Evolutionary conservation across 768 basidiomycete species (phyloP), one percentile per base, ranked within the genome.

Genomic region (Trametes cingulata): DNA sequence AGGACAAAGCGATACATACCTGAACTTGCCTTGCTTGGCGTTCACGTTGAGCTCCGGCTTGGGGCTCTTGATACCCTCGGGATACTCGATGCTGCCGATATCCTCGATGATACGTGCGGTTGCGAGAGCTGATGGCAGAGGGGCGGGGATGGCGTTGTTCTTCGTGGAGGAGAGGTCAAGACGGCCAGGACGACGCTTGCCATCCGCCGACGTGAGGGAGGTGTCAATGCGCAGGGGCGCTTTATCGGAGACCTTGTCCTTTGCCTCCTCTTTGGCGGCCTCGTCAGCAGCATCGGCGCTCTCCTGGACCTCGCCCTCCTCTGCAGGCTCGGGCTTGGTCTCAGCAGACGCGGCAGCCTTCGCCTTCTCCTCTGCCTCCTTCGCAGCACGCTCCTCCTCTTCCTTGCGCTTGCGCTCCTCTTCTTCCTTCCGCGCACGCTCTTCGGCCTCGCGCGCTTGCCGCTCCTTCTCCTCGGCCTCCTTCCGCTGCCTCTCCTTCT

Each of bases 101-200:
- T 96, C 89, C 50, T 90, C 86, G 64, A 99, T 96, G 63, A 86
- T 83, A 52, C 87, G 85, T 37, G 96, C 96, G 10, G 91, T 88
- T 14, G 86, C 85, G 42, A 98, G 77, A 0, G 88, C 85, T 50
- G 86, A 88, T 17, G 82, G 84, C 1, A 82, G 80, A 41, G 83
- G 72, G 7, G 77, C 72, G 20, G 81, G 68, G 46, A 78, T 69
- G 36, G 68, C 69, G 41, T 77, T 70, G 59, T 72, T 77, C 68
- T 78, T 81, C 9, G 87, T 76, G 13, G 73, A 76, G 10, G 83
- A 78, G 41, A 93, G 83, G 67, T 93, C 86, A 35, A 93, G 83
- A 33, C 82, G 88, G 55, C 85, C 90, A 24, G 91, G 91, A 27
- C 89, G 84, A 41, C 77, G 82, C 63, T 77, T 83, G 25, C 77